These are phyloP conservation scores for Beauveria varroae DNA, from an alignment of 2,329 filamentous ascomycete genomes.

Conservation along the genomic window DNA sequence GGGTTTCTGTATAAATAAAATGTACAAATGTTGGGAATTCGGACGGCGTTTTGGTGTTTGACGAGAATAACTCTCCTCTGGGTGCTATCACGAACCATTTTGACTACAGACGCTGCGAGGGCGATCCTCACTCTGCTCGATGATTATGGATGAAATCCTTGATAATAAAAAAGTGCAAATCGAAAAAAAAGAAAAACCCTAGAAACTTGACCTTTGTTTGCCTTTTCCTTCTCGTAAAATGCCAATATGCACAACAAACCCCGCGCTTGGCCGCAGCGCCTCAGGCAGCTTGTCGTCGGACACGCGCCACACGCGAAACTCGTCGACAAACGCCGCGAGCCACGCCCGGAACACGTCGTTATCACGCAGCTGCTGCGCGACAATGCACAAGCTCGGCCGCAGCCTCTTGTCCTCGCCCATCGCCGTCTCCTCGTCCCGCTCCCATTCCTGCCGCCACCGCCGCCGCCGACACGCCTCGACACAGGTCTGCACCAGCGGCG, in stretches of 20 bases:
- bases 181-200: background rate
- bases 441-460: slow-evolving; percentile 33
- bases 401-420: background rate
- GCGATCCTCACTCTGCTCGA: slow-evolving; percentile 4
- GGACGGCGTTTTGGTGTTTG: slow-evolving; percentile 11
- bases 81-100: background rate
- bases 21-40: background rate
- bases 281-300: slow-evolving; percentile 54
- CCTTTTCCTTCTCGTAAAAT: slow-evolving; percentile 38
- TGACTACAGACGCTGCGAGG: background rate
- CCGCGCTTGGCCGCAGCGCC: slow-evolving; percentile 54
- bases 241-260: slow-evolving; percentile 78
- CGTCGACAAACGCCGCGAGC: slow-evolving; percentile 57
- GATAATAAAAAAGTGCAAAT: background rate
- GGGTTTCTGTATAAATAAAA: background rate
- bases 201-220: background rate
- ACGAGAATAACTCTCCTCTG: slow-evolving; percentile 1
- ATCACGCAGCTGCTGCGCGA: slow-evolving; percentile 84
- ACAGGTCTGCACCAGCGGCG: slow-evolving; percentile 76
- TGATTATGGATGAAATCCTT: background rate
- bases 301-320: slow-evolving; percentile 71
- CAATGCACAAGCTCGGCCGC: slow-evolving; percentile 53
- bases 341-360: slow-evolving; percentile 80
- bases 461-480: slow-evolving; percentile 61
- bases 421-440: slow-evolving; percentile 12